phyloP scores from a whole-genome alignment of 2,329 filamentous ascomycete genomes.

The Xylaria sp. region DNA sequence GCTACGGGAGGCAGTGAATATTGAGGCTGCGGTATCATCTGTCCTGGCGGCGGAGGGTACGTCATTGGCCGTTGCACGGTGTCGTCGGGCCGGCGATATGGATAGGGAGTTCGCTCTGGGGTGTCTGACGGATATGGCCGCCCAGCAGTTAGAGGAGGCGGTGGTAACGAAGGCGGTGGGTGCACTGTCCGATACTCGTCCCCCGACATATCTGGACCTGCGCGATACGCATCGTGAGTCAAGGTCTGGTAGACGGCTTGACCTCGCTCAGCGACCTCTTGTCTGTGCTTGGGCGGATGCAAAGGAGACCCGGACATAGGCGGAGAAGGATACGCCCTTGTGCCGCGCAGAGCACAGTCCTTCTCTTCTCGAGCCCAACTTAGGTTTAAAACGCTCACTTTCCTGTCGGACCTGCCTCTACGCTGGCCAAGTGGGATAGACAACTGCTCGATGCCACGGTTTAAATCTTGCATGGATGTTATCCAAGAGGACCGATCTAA shows the following conservation, averaged over 20 bases:
- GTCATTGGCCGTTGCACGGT: conserved; percentile 31
- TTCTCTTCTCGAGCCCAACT: conserved; percentile 52
- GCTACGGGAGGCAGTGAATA: conserved; percentile 33
- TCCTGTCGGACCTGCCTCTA: conserved; percentile 52
- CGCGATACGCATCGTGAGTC: conserved; percentile 48
- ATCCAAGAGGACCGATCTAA: conserved; percentile 27
- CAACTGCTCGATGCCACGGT: conserved; percentile 40
- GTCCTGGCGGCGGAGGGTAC: conserved; percentile 32
- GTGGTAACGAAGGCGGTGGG: conserved; percentile 28
- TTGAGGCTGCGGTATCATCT: conserved; percentile 34
- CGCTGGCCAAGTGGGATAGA: conserved; percentile 51
- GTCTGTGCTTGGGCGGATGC: conserved; percentile 53
- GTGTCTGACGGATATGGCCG: conserved; percentile 37
- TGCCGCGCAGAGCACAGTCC: conserved; percentile 52
- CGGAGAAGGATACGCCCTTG: conserved; percentile 63
- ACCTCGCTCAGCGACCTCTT: conserved; percentile 52
- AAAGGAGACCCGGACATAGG: conserved; percentile 68
- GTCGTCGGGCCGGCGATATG: conserved; percentile 38
- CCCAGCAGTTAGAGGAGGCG: conserved; percentile 21
- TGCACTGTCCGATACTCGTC: conserved; percentile 34
- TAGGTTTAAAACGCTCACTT: conserved; percentile 51
- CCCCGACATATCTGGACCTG: conserved; percentile 34
- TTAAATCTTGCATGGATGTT: conserved; percentile 52
- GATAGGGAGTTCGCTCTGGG: conserved; percentile 38
- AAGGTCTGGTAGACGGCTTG: conserved; percentile 43